Evolutionary conservation across 257 asterid genomes (phyloP).

Genomic region (Paraleonurus japonicus): DNA sequence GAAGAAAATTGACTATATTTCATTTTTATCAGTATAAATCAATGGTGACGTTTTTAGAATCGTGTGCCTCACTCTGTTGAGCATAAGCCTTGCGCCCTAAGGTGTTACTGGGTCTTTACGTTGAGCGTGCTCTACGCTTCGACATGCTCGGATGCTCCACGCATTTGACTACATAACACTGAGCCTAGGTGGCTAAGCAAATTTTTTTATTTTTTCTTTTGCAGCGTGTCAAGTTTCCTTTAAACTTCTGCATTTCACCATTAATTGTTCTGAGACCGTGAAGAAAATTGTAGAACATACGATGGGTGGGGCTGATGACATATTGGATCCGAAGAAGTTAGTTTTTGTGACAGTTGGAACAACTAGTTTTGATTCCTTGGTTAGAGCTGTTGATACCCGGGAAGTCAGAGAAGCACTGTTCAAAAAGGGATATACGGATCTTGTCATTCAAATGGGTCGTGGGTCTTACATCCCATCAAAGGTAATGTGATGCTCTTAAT

Average conservation of each 20-base stretch:
- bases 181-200: background rate
- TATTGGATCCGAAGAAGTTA: constrained; percentile 38
- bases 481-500: constrained; percentile 43
- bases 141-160: no score
- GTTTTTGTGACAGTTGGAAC: constrained; percentile 96
- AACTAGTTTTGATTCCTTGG: constrained; percentile 84
- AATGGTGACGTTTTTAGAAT: background rate
- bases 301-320: constrained; percentile 48
- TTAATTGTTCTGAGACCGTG: background rate
- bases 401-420: constrained; percentile 66
- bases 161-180: background rate
- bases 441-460: constrained; percentile 91
- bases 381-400: constrained; percentile 64
- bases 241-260: background rate
- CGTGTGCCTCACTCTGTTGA: background rate
- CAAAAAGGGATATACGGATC: constrained; percentile 69
- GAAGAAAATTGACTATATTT: background rate
- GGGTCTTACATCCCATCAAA: constrained; percentile 71
- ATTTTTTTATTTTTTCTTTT: background rate
- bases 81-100: no score
- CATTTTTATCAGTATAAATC: background rate
- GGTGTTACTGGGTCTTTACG: background rate
- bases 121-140: background rate
- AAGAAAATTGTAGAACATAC: constrained; percentile 7
- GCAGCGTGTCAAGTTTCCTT: constrained; percentile 23